Evolutionary conservation across 148 eudicot genomes (phyloP), one percentile per base, ranked within the genome.

Genomic region (Limonium bicolor): DNA sequence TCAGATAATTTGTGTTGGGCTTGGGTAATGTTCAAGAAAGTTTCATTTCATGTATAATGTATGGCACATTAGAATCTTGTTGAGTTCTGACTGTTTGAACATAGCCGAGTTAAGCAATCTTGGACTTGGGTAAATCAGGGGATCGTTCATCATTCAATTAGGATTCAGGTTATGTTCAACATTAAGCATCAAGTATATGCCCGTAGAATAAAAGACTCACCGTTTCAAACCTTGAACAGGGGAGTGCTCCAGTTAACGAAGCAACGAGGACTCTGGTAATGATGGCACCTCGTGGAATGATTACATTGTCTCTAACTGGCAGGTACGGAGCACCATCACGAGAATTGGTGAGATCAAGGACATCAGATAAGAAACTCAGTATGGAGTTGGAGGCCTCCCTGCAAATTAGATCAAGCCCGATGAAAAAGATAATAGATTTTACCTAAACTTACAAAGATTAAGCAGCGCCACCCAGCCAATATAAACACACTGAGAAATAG

Each of bases 331-430:
- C 51, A 14, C 90, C 80, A 4, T 67, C 73, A 35, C 61, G 78
- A 12, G 86, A 69, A 40, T 78, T 85, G 46, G 56, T 64, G 44
- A 90, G 69, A 58, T 85, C 99, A 62, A 92, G 78, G 45, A 92
- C 69, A 48, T 92, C 99, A 2, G 99, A 73, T 44, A 92, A 61
- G 71, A 85, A 92, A 38, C 74, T 73, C 54, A 92, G 63, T 62
- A 92, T 85, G 42, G 99, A 92, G 67, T 72, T 86, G 50, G 90
- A 85, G n/a, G 99, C 99, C 66, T 85, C 99, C 82, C 99, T 92
- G 83, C 68, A 73, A 68, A 8, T 35, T 45, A 27, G 48, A 49
- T 17, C 28, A 36, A 9, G 19, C 26, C 24, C 1, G 12, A 17
- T 27, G 12, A 35, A 38, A 33, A 20, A 30, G 20, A 8, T 14